Base-by-base conservation (phyloP, 352 stramenopile genomes). In the Phytophthora fragariae region DNA sequence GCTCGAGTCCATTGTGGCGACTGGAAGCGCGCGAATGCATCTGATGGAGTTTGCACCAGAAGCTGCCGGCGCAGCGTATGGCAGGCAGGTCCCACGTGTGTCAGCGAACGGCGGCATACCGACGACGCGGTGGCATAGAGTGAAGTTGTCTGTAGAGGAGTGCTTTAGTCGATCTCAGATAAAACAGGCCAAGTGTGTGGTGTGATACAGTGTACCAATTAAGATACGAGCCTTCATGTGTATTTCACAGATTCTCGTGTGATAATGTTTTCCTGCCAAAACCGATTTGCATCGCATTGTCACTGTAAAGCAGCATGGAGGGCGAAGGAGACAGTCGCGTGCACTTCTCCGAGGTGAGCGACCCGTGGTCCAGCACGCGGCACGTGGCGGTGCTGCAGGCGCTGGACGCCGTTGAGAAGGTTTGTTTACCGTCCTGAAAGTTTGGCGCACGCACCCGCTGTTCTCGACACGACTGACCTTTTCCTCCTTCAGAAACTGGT, bases 311-410 rank as follows among this genome's bases (percentile, higher is more conserved):
- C 3, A 72, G 47, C 12, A 92, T 91, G 84, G 83, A 92, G 54
- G 71, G 75, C 50, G 83, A 91, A 61, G 68, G 87, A 53, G 85
- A 94, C 64, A 88, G 85, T 54, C 88, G 86, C 70, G 88, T 94
- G 75, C 88, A 94, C 58, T 94, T 94, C 66, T 92, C 84, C 53
- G 88, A 94, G 62, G 85, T 70, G 41, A 82, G 41, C 49, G 84
- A 91, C 63, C 82, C 87, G 37, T 94, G 86, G 84, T 85, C 86
- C 24, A 88, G 80, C 63, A 84, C 85, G 5, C 84, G 89, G 57
- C 86, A 96, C 70, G 86, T 90, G 12, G 85, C 75, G 6, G 89
- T 96, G 68, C 80, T 96, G 47, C 85, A 94, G 60, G 82, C 88
- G 35, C 85, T 96, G 19, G 79, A 93, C 39, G 73, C 70, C 4